Evolutionary conservation across 1,139 yeast genomes (phyloP).

Genomic region (Yamadazyma trypodendri): DNA sequence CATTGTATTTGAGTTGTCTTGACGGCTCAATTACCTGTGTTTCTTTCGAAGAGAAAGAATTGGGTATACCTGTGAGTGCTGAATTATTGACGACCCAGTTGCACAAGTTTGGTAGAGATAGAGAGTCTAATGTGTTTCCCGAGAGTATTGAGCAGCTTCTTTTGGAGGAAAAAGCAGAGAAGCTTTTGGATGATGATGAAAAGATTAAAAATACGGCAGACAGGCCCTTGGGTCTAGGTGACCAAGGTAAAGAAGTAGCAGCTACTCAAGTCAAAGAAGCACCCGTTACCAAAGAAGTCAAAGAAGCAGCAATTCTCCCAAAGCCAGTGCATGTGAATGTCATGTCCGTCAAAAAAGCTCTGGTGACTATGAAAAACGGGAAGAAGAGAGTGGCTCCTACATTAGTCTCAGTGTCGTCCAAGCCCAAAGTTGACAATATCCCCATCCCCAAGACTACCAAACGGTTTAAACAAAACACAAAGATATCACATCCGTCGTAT

Average conservation of each 20-base stretch:
- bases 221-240: too few relatives aligned
- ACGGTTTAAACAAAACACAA: slow-evolving; percentile 23
- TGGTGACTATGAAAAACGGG: slow-evolving; percentile 68
- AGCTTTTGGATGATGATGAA: slow-evolving; percentile 5
- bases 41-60: slow-evolving; percentile 64
- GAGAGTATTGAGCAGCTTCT: slow-evolving; percentile 79
- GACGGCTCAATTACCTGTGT: slow-evolving; percentile 84
- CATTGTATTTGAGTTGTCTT: slow-evolving; percentile 70
- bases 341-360: slow-evolving; percentile 21
- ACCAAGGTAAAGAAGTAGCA: too few relatives aligned
- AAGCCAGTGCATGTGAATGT: slow-evolving; percentile 12
- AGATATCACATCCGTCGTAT: slow-evolving; percentile 42
- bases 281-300: too few relatives aligned
- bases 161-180: slow-evolving; percentile 60
- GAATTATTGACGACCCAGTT: slow-evolving; percentile 64
- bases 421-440: slow-evolving; percentile 14
- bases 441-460: slow-evolving; percentile 14
- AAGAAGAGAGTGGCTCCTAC: slow-evolving; percentile 85
- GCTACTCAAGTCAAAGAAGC: too few relatives aligned
- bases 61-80: slow-evolving; percentile 73
- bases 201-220: too few relatives aligned
- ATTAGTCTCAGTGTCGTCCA: slow-evolving; percentile 52
- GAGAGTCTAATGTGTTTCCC: slow-evolving; percentile 80
- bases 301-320: background rate
- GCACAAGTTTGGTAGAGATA: slow-evolving; percentile 83